Evolutionary conservation across 192 early-diverging fungal species (phyloP), one percentile per base, ranked within the genome.

Genomic region (Thamnidium elegans): DNA sequence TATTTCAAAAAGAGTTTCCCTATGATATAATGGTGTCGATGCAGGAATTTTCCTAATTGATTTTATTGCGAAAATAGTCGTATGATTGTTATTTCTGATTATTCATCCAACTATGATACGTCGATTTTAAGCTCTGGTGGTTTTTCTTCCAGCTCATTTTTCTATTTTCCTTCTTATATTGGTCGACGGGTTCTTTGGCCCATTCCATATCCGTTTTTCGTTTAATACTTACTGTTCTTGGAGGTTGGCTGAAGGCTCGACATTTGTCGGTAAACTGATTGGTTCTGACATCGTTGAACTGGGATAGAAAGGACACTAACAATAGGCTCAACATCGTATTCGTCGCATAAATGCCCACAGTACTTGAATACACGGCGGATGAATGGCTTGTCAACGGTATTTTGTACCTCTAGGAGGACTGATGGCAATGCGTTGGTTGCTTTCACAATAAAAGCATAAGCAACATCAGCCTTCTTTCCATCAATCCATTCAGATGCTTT

Each of bases 191-290:
- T 17, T 60, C 17, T 34, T 47, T 60, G n/a, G 23, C 21, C 58
- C 58, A 60, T 60, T 60, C 44, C 43, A 60, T 60, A 17, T 60
- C 58, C 44, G 58, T 60, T 30, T 23, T 56, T 55, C 55, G 34
- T 36, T 36, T 36, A 21, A 17, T 17, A 45, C 58, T 47, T 3
- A 48, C 2, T n/a, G 58, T 42, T 3, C 19, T 60, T 46, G 19
- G 30, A 14, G 5, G 4, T 9, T 17, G 30, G n/a, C 55, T 56
- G 13, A 23, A 45, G 31, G 23, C 31, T n/a, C 31, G 8, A 60
- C 58, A 3, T 11, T 17, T 60, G 7, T 8, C 47, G 19, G 45
- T 11, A 46, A 14, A 13, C 0, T 42, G 8, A 60, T 21, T 9
- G 58, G 58, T 19, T 60, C 58, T 13, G 21, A 21, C 58, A 60